Conservation (phyloP, 2,329 filamentous ascomycete species). For the Lojkania enalia region DNA sequence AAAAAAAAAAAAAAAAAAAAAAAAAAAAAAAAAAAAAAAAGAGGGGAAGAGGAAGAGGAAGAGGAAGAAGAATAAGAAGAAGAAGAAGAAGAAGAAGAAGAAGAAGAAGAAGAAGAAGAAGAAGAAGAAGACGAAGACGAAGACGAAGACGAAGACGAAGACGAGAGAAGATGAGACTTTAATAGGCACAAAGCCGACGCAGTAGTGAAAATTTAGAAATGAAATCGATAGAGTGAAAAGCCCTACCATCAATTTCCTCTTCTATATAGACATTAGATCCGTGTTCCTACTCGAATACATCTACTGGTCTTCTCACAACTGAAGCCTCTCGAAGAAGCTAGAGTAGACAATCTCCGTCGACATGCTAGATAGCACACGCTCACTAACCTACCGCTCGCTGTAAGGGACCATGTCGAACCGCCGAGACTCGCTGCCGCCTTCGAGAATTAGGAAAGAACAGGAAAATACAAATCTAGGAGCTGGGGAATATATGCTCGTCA, state of each 20-base stretch:
- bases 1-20: too few species aligned
- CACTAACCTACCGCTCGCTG: not conserved
- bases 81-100: too few species aligned
- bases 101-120: too few species aligned
- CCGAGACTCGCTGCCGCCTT: not conserved
- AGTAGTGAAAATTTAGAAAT: not conserved
- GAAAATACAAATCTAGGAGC: not conserved
- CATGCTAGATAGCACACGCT: too few species aligned
- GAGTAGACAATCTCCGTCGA: too few species aligned
- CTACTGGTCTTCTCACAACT: not conserved
- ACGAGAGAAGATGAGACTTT: too few species aligned
- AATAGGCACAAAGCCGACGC: not conserved
- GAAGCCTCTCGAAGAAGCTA: not conserved
- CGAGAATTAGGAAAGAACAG: not conserved
- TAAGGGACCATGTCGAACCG: not conserved
- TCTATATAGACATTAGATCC: not conserved
- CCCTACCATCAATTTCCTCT: not conserved
- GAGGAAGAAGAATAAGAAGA: too few species aligned
- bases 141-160: too few species aligned
- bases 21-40: too few species aligned
- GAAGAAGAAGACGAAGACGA: too few species aligned
- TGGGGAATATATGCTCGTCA: not conserved
- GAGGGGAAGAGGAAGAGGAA: too few species aligned
- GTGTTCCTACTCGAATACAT: not conserved
- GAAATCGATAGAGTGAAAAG: not conserved